Conservation (phyloP, 2,329 filamentous ascomycete species). For the Cadophora luteo-olivacea region DNA sequence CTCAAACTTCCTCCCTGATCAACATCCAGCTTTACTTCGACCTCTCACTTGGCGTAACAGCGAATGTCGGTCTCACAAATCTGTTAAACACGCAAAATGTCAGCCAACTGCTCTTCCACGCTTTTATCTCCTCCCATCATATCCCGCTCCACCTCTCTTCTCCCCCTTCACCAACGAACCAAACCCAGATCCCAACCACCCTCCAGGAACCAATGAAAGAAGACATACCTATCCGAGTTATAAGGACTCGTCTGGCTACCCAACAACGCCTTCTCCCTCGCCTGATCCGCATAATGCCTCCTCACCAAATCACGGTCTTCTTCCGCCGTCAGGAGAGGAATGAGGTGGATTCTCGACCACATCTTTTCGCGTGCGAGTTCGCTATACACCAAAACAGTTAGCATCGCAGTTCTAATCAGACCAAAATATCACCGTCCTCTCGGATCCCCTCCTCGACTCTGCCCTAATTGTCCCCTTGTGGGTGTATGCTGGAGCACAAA, state of each 20-base stretch:
- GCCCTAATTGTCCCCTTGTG: too few relatives aligned
- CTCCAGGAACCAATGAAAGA: not conserved
- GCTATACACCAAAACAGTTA: constrained; percentile 53
- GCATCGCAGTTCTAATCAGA: not conserved
- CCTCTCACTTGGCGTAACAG: constrained; percentile 64
- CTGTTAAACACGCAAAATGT: constrained; percentile 50
- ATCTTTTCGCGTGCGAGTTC: constrained; percentile 97
- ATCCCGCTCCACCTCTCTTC: too few relatives aligned
- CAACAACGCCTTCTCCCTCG: constrained; percentile 87
- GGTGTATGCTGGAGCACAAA: too few relatives aligned
- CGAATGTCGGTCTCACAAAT: constrained; percentile 83
- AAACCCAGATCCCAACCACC: not conserved
- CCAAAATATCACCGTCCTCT: too few relatives aligned
- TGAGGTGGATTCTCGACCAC: constrained; percentile 95
- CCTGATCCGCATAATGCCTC: constrained; percentile 83
- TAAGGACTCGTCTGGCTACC: constrained; percentile 87
- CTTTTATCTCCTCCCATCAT: not conserved
- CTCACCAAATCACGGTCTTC: constrained; percentile 95
- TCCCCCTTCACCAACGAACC: not conserved
- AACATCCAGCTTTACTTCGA: constrained; percentile 32
- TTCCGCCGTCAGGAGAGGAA: constrained; percentile 92
- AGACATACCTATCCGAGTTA: constrained; percentile 80
- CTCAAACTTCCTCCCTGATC: not conserved
- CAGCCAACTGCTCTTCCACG: constrained; percentile 17
- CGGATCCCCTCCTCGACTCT: too few relatives aligned